These are phyloP conservation scores for Hanseniaspora guilliermondii DNA, from an alignment of 805 yeast species.

Conservation along the genomic window DNA sequence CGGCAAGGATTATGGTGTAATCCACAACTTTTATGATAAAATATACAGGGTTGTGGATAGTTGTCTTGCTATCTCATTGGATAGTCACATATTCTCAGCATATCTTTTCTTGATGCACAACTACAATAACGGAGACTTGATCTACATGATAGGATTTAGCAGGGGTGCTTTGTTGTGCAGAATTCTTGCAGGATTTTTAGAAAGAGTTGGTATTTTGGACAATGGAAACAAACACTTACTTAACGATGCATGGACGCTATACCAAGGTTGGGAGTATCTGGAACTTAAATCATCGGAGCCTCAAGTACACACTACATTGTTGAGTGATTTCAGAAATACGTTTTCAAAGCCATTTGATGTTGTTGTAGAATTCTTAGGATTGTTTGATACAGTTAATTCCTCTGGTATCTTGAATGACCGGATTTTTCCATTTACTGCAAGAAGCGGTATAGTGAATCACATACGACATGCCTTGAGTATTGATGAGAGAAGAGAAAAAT, in stretches of 20 bases:
- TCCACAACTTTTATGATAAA: constrained; percentile 17
- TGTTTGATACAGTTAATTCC: constrained; percentile 60
- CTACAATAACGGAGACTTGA: constrained; percentile 39
- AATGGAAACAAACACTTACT: constrained; percentile 45
- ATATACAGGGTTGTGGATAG: constrained; percentile 28
- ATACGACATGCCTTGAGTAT: constrained; percentile 56
- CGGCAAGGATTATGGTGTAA: constrained; percentile 17
- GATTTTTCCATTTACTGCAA: constrained; percentile 45
- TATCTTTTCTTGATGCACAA: constrained; percentile 40
- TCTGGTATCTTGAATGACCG: constrained; percentile 49
- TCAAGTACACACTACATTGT: constrained; percentile 34
- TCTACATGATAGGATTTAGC: constrained; percentile 47
- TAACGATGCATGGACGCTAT: constrained; percentile 50
- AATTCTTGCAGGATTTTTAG: constrained; percentile 53
- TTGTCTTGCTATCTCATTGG: constrained; percentile 42
- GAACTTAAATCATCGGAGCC: constrained; percentile 45
- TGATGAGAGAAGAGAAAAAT: constrained; percentile 55
- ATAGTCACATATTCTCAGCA: constrained; percentile 45
- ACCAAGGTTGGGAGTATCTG: constrained; percentile 41
- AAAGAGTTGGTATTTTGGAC: constrained; percentile 46
- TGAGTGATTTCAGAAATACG: constrained; percentile 42
- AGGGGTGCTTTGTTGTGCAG: constrained; percentile 59
- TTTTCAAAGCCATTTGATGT: constrained; percentile 37
- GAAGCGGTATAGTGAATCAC: constrained; percentile 40
- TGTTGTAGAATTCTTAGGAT: constrained; percentile 45